Conservation (phyloP, 257 asterid genomes). For the Lycium ferocissimum region DNA sequence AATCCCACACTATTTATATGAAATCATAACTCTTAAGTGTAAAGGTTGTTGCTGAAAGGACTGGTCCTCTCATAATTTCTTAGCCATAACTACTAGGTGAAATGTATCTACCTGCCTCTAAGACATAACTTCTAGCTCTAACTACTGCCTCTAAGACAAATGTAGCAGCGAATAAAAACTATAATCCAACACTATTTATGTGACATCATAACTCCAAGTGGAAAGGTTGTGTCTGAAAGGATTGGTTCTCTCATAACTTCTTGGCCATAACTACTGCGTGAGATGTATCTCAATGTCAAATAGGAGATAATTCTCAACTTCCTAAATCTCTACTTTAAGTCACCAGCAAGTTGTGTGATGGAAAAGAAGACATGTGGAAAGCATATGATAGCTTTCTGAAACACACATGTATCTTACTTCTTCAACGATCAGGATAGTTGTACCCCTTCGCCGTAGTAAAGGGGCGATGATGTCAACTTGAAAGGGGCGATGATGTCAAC, state of each 20-base stretch:
- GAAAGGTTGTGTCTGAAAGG: neutral
- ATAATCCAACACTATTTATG: neutral
- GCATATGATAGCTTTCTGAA: neutral
- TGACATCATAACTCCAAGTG: neutral
- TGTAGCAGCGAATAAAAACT: neutral
- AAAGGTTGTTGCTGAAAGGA: neutral
- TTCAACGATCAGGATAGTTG: neutral
- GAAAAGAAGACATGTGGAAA: conserved; percentile 14
- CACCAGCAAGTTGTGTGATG: neutral
- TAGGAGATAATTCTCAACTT: neutral
- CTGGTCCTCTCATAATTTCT: neutral
- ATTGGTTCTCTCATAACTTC: neutral
- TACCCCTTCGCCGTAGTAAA: neutral
- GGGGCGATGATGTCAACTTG: too few relatives aligned
- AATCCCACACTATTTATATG: neutral
- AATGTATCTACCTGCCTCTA: conserved; percentile 10
- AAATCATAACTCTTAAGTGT: neutral
- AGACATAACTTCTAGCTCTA: neutral
- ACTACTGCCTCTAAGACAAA: neutral
- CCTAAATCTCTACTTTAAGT: neutral
- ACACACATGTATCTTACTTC: neutral
- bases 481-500: too few relatives aligned
- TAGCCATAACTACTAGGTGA: neutral
- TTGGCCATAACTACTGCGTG: neutral
- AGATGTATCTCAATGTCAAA: neutral